Evolutionary conservation across 768 basidiomycete species (phyloP).

Genomic region (Collybia nuda): DNA sequence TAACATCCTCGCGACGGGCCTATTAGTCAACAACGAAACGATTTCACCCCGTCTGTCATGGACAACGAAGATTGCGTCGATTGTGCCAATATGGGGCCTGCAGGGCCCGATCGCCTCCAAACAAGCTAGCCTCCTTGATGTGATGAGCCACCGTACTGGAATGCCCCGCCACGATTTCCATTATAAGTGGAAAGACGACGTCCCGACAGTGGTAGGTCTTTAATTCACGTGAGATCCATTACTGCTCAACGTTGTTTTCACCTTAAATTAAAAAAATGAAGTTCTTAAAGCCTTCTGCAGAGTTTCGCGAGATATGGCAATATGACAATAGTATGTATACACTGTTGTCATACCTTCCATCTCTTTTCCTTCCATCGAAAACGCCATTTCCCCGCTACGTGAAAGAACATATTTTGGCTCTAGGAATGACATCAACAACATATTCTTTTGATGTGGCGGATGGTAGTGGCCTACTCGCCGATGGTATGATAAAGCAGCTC

Average conservation of each 20-base stretch:
- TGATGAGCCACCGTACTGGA: conserved; percentile 19
- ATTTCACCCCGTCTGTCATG: conserved; percentile 22
- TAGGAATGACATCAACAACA: conserved; percentile 26
- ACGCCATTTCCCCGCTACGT: conserved; percentile 27
- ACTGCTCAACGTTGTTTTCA: neutral
- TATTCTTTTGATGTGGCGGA: conserved; percentile 27
- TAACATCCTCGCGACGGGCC: conserved; percentile 21
- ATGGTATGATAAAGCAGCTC: conserved; percentile 20
- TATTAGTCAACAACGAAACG: conserved; percentile 23
- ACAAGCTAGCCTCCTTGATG: conserved; percentile 19
- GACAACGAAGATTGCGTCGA: conserved; percentile 22
- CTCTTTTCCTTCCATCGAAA: conserved; percentile 21
- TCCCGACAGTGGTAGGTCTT: conserved; percentile 10
- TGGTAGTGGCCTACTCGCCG: conserved; percentile 22
- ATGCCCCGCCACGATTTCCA: conserved; percentile 17
- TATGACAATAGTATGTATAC: conserved; percentile 30
- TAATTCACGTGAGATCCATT: neutral
- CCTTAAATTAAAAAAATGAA: conserved; percentile 19
- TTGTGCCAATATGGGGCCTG: conserved; percentile 24
- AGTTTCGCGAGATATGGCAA: conserved; percentile 26
- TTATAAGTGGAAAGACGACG: conserved; percentile 13
- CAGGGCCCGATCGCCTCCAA: conserved; percentile 19
- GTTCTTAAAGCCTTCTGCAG: conserved; percentile 26
- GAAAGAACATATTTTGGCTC: conserved; percentile 26
- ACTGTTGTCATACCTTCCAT: conserved; percentile 26